A percentile compares a stretch with the other conserved stretches of the same genome.
phyloP scores from a whole-genome alignment of 805 yeast genomes.

The Myxozyma melibiosi region DNA sequence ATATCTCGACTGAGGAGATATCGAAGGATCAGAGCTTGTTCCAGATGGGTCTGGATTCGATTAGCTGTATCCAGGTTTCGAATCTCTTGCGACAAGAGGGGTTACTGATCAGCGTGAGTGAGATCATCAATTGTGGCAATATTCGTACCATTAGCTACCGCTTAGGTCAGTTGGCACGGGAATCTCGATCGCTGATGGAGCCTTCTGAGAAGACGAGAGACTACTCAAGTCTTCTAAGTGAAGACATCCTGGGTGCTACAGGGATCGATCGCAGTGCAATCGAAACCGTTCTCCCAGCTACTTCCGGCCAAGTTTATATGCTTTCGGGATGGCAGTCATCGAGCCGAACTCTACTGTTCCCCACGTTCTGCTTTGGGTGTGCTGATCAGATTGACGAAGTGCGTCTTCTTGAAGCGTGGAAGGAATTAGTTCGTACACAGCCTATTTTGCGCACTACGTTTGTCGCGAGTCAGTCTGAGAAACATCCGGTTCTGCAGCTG shows the following conservation, averaged over 20 bases:
- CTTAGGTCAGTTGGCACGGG: neutral
- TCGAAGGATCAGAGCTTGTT: constrained; percentile 19
- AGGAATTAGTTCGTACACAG: constrained; percentile 1
- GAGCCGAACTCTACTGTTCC: constrained; percentile 4
- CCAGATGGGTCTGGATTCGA: constrained; percentile 36
- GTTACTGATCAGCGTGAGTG: constrained; percentile 26
- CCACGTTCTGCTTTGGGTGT: constrained; percentile 21
- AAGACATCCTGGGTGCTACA: neutral
- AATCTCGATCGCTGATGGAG: neutral
- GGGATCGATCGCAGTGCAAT: neutral
- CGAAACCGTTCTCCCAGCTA: constrained; percentile 30
- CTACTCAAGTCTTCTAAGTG: neutral
- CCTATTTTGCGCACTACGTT: constrained; percentile 34
- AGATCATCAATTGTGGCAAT: constrained; percentile 16
- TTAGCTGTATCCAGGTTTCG: constrained; percentile 32
- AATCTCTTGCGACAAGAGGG: constrained; percentile 15
- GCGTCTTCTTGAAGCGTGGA: constrained; percentile 26
- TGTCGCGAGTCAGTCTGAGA: constrained; percentile 2
- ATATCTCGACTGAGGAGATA: constrained; percentile 5
- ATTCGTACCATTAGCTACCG: constrained; percentile 5
- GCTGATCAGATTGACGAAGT: constrained; percentile 4
- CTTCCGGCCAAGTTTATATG: constrained; percentile 35
- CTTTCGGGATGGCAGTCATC: constrained; percentile 32
- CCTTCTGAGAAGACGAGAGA: too few species aligned
- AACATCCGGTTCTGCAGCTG: constrained; percentile 31